Evolutionary conservation across 1,284 basidiomycete genomes (phyloP).

Genomic region (Fomitopsis pinicola): DNA sequence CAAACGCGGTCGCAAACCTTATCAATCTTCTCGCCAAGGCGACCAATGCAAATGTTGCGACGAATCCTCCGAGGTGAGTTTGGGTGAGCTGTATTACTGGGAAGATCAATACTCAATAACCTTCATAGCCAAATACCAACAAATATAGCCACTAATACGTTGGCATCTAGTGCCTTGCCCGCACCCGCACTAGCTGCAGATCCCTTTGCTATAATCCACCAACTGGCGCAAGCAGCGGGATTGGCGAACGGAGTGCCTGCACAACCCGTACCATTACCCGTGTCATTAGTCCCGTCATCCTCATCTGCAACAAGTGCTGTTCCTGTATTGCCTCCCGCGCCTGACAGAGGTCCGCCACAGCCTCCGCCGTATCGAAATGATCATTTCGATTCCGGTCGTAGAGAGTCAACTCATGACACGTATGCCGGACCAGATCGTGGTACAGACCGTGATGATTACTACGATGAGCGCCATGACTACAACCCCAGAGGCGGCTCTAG

Average conservation of each 20-base stretch:
- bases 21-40: conserved; percentile 66
- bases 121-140: conserved; percentile 54
- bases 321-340: conserved; percentile 26
- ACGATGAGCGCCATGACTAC: conserved; percentile 33
- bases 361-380: conserved; percentile 39
- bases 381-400: conserved; percentile 35
- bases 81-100: background rate
- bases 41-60: conserved; percentile 27
- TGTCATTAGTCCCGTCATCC: conserved; percentile 29
- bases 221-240: conserved; percentile 60
- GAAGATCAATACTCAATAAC: conserved; percentile 10
- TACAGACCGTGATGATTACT: conserved; percentile 33
- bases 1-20: conserved; percentile 51
- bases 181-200: conserved; percentile 42
- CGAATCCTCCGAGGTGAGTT: conserved; percentile 20
- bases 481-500: conserved; percentile 35
- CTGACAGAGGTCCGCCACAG: conserved; percentile 29
- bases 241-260: conserved; percentile 31
- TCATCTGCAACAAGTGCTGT: conserved; percentile 27
- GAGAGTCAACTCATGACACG: conserved; percentile 42
- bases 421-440: conserved; percentile 46
- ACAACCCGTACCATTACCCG: conserved; percentile 26
- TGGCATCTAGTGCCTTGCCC: conserved; percentile 18
- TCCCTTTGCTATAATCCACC: conserved; percentile 69
- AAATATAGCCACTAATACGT: conserved; percentile 37